phyloP scores from a whole-genome alignment of 176 grass and related monocot genomes.

The Zea mays region Zm-B73-REFERENCE-NAM-5.0 NC_050100.1:7127501-7128000 shows the following conservation, averaged over 20 bases:
- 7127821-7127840: slow-evolving; percentile 52
- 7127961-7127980: slow-evolving; percentile 53
- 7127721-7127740: slow-evolving; percentile 66
- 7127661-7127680: slow-evolving; percentile 62
- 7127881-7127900: slow-evolving; percentile 43
- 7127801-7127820: slow-evolving; percentile 74
- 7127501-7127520: slow-evolving; percentile 58
- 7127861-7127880: not conserved
- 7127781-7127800: slow-evolving; percentile 73
- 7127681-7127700: slow-evolving; percentile 72
- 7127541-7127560: slow-evolving; percentile 68
- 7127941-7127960: slow-evolving; percentile 35
- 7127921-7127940: slow-evolving; percentile 39
- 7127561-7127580: slow-evolving; percentile 48
- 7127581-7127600: slow-evolving; percentile 47
- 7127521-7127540: slow-evolving; percentile 49
- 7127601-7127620: slow-evolving; percentile 28
- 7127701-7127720: slow-evolving; percentile 85
- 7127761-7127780: slow-evolving; percentile 79
- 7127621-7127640: slow-evolving; percentile 42
- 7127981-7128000: slow-evolving; percentile 55
- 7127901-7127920: slow-evolving; percentile 47
- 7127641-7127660: slow-evolving; percentile 61
- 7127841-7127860: not conserved
- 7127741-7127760: slow-evolving; percentile 63